Base-by-base conservation (phyloP, 2,329 filamentous ascomycete genomes). In the Ophiostoma sp. region DNA sequence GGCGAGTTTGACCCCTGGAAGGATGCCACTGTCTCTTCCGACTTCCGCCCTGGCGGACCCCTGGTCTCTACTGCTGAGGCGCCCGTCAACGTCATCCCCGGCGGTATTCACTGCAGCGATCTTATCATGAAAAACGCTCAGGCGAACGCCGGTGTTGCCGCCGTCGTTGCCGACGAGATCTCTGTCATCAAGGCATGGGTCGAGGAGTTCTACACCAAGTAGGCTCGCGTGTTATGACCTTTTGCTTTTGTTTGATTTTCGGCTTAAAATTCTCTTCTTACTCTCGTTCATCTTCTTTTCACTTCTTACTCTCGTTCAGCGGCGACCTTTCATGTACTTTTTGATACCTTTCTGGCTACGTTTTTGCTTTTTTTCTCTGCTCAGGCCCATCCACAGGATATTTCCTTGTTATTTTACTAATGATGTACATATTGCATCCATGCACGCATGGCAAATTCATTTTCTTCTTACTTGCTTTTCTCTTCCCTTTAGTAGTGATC, bases 121-220 rank as follows among this genome's bases (percentile, higher is more conserved):
- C 67, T 81, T 17, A 1, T 44, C 35, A 52, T 71, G 11, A 20
- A 52, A n/a, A 44, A 68, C 62, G 31, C 68, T 11, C n/a, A 48
- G 60, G 31, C 5, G 15, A 69, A 65, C 23, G 76, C 77, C 0
- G 85, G 81, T 0, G 81, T 83, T 1, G 79, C 83, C 75, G 77
- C 78, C 57, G 80, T 88, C 1, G 82, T 86, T 54, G 79, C 86
- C 73, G 79, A 80, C 35, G 81, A 84, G 75, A 78, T 87, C 4
- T 79, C 77, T 15, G 81, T 85, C 76, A 82, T 89, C 73, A 82
- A 80, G 73, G 76, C 75, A 31, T 88, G 86, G 86, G 83, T 88
- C 2, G 72, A 39, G 33, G 62, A 62, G 27, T 62, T 62, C 57
- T 62, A 62, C 57, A 33, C 57, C 67, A 69, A 54, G 60, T 66